Percentiles rank a stretch among this genome's conserved stretches.
Evolutionary conservation across 768 basidiomycete species (phyloP).

Genomic region (Suillus lakei): DNA sequence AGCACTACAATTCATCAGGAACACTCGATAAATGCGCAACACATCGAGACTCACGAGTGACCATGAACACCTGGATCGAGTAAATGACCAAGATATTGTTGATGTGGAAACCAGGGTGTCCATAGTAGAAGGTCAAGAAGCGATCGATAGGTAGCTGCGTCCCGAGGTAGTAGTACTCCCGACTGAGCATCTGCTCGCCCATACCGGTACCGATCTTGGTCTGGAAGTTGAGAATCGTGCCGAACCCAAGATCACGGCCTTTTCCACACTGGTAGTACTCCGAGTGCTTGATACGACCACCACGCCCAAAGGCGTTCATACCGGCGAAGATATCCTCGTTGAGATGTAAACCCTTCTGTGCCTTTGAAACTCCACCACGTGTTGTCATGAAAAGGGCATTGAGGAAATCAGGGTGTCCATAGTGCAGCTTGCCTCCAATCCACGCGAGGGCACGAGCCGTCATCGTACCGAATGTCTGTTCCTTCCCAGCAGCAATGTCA

Average conservation of each 20-base stretch:
- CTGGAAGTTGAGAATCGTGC: conserved; percentile 99
- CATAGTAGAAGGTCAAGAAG: conserved; percentile 99
- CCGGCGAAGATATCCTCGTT: conserved; percentile 99
- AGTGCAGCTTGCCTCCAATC: conserved; percentile 98
- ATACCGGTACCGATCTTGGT: conserved; percentile 99
- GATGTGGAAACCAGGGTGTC: conserved; percentile 99
- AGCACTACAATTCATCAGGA: conserved; percentile 57
- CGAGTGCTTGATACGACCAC: conserved; percentile 98
- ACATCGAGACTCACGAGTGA: conserved; percentile 68
- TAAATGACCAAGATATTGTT: conserved; percentile 99
- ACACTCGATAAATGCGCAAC: conserved; percentile 3
- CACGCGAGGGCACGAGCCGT: conserved; percentile 93
- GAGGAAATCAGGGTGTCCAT: conserved; percentile 99
- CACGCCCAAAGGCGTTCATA: conserved; percentile 98
- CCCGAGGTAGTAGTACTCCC: conserved; percentile 98
- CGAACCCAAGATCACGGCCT: conserved; percentile 98
- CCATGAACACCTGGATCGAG: conserved; percentile 97
- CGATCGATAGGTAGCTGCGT: conserved; percentile 98
- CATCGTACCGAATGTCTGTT: conserved; percentile 99
- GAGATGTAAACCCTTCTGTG: conserved; percentile 96
- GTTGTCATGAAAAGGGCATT: conserved; percentile 99
- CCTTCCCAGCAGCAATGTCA: conserved; percentile 99
- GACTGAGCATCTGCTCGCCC: conserved; percentile 99
- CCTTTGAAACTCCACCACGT: conserved; percentile 98
- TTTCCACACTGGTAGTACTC: conserved; percentile 99